Evolutionary conservation across 2,329 filamentous ascomycete genomes (phyloP).

Genomic region (Fusarium penzigii): DNA sequence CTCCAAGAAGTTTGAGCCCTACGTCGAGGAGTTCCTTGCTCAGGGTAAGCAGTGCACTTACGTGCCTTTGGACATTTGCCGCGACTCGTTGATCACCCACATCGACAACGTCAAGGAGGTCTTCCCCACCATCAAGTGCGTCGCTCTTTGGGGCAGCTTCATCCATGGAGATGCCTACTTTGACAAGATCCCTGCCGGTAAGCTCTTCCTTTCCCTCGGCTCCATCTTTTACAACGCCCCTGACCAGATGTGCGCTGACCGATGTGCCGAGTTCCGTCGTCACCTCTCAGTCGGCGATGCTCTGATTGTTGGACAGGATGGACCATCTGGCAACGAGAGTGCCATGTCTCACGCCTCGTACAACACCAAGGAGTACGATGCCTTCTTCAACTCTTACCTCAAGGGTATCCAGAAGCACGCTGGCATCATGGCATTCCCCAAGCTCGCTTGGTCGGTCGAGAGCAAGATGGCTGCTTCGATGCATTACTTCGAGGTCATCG

Average conservation of each 20-base stretch:
- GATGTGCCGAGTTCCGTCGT: slow-evolving; percentile 15
- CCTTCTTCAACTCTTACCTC: slow-evolving; percentile 15
- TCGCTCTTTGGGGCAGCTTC: slow-evolving; percentile 25
- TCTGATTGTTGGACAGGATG: slow-evolving; percentile 21
- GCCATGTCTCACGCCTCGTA: slow-evolving; percentile 7
- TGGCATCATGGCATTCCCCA: slow-evolving; percentile 4
- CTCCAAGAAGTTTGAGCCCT: slow-evolving; percentile 23
- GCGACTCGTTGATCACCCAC: slow-evolving; percentile 5
- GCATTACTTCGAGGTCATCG: slow-evolving; percentile 21
- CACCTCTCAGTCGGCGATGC: slow-evolving; percentile 11
- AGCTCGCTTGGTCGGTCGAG: slow-evolving; percentile 8
- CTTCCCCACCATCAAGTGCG: slow-evolving; percentile 9
- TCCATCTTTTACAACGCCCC: slow-evolving; percentile 24
- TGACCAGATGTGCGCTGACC: slow-evolving; percentile 13
- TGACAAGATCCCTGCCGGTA: background rate
- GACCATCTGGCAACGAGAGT: slow-evolving; percentile 1
- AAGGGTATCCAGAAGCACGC: slow-evolving; percentile 5
- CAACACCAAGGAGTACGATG: slow-evolving; percentile 13
- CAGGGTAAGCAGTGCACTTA: slow-evolving; percentile 20
- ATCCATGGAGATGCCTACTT: slow-evolving; percentile 19
- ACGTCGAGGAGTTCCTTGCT: slow-evolving; percentile 12
- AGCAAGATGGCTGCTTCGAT: slow-evolving; percentile 6
- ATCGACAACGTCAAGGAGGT: slow-evolving; percentile 9
- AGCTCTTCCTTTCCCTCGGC: slow-evolving; percentile 19
- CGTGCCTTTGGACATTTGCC: slow-evolving; percentile 16